phyloP scores from a whole-genome alignment of 805 yeast species.

The Candida yuanshanica region DNA sequence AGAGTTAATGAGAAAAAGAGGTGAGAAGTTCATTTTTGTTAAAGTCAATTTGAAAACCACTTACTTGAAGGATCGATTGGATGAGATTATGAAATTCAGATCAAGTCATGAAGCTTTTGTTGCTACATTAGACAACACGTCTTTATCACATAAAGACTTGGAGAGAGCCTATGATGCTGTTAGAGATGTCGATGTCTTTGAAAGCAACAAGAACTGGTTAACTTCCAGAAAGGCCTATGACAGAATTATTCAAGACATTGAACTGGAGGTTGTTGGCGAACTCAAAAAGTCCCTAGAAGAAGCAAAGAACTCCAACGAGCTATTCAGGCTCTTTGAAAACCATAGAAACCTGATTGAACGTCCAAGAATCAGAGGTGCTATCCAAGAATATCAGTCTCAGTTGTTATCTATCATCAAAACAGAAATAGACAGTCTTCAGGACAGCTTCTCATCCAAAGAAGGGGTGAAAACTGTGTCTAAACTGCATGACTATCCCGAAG shows the following conservation, averaged over 20 bases:
- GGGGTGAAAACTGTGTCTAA: conserved; percentile 32
- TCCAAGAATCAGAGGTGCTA: conserved; percentile 50
- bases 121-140: conserved; percentile 26
- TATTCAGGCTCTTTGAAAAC: conserved; percentile 45
- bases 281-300: conserved; percentile 34
- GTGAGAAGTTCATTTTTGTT: conserved; percentile 63
- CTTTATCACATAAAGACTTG: conserved; percentile 26
- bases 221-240: conserved; percentile 36
- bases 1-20: conserved; percentile 67
- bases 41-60: conserved; percentile 45
- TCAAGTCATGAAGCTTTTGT: conserved; percentile 46
- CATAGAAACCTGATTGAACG: conserved; percentile 45
- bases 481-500: conserved; percentile 42
- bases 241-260: conserved; percentile 38
- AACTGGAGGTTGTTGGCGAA: conserved; percentile 36
- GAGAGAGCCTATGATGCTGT: conserved; percentile 37
- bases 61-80: conserved; percentile 37
- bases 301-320: conserved; percentile 39
- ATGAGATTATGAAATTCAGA: conserved; percentile 41
- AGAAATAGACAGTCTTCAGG: conserved; percentile 41
- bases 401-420: conserved; percentile 42
- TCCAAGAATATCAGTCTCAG: conserved; percentile 52
- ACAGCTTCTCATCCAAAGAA: conserved; percentile 30
- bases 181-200: conserved; percentile 31
- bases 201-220: conserved; percentile 36